Conservation (phyloP, 1,139 yeast genomes). For the Kurtzmaniella quercitrusa region DNA sequence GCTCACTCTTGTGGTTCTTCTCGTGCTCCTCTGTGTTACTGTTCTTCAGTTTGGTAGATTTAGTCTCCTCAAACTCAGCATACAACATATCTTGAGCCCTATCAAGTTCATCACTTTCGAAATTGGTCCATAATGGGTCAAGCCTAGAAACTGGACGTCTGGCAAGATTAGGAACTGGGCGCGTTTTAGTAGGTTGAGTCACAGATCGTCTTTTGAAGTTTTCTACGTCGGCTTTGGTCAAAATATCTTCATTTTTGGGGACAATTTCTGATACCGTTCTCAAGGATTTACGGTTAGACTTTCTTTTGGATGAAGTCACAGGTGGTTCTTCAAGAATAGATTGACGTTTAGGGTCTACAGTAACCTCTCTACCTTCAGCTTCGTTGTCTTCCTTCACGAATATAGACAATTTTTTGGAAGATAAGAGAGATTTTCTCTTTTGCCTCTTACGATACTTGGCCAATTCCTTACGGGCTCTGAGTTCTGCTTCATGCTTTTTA, state of each 20-base stretch:
- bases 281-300: slow-evolving; percentile 21
- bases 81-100: slow-evolving; percentile 43
- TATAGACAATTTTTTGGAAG: slow-evolving; percentile 39
- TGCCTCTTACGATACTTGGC: slow-evolving; percentile 43
- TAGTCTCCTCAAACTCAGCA: slow-evolving; percentile 28
- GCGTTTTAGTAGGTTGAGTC: slow-evolving; percentile 37
- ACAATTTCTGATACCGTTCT: slow-evolving; percentile 38
- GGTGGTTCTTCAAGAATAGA: slow-evolving; percentile 15
- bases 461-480: slow-evolving; percentile 42
- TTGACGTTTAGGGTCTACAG: slow-evolving; percentile 15
- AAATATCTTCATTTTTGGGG: slow-evolving; percentile 22
- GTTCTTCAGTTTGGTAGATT: slow-evolving; percentile 5
- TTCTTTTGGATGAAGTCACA: slow-evolving; percentile 32
- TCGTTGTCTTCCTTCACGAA: slow-evolving; percentile 26
- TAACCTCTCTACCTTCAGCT: slow-evolving; percentile 22
- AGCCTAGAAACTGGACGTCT: slow-evolving; percentile 67
- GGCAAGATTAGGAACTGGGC: slow-evolving; percentile 39
- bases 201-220: slow-evolving; percentile 44
- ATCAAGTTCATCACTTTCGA: slow-evolving; percentile 45
- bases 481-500: slow-evolving; percentile 47
- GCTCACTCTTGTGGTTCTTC: slow-evolving; percentile 1
- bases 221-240: slow-evolving; percentile 41
- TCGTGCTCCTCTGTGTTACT: slow-evolving; percentile 5
- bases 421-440: slow-evolving; percentile 40
- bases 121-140: slow-evolving; percentile 58